phyloP scores from a whole-genome alignment of 805 yeast species.

The Lachancea fermentati region DNA sequence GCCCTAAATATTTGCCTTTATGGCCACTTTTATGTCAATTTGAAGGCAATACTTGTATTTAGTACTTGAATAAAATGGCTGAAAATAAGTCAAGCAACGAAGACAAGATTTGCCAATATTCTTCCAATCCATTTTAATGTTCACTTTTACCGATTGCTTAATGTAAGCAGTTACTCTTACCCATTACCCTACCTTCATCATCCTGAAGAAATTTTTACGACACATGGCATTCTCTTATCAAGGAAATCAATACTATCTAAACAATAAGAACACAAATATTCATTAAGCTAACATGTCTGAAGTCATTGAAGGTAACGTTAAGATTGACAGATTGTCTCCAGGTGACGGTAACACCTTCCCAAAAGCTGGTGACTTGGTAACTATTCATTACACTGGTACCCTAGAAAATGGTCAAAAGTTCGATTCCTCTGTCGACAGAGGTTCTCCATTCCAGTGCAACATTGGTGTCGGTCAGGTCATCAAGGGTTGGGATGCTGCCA shows the following conservation, averaged over 20 bases:
- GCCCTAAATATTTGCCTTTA: too few relatives aligned
- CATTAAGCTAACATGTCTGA: constrained; percentile 27
- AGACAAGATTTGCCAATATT: too few relatives aligned
- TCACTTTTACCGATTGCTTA: too few relatives aligned
- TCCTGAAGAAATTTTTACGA: background rate
- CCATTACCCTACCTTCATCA: background rate
- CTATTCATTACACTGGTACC: constrained; percentile 95
- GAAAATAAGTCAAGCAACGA: too few relatives aligned
- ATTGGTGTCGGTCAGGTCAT: constrained; percentile 97
- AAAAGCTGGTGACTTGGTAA: constrained; percentile 76
- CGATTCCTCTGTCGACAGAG: constrained; percentile 93
- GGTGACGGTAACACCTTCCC: constrained; percentile 91
- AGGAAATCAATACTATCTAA: background rate
- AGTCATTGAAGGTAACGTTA: constrained; percentile 36
- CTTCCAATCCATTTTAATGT: too few relatives aligned
- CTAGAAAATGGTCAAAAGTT: constrained; percentile 93
- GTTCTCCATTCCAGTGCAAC: constrained; percentile 87
- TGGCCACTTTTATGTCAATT: too few relatives aligned
- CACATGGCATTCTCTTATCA: background rate
- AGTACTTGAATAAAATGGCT: too few relatives aligned
- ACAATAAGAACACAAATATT: background rate
- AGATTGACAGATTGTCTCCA: constrained; percentile 34
- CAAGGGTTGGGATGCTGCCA: constrained; percentile 94
- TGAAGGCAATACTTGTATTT: too few relatives aligned
- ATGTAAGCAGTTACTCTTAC: too few relatives aligned